Evolutionary conservation across 2,329 filamentous ascomycete genomes (phyloP).

Genomic region (Neodidymelliopsis sp.): DNA sequence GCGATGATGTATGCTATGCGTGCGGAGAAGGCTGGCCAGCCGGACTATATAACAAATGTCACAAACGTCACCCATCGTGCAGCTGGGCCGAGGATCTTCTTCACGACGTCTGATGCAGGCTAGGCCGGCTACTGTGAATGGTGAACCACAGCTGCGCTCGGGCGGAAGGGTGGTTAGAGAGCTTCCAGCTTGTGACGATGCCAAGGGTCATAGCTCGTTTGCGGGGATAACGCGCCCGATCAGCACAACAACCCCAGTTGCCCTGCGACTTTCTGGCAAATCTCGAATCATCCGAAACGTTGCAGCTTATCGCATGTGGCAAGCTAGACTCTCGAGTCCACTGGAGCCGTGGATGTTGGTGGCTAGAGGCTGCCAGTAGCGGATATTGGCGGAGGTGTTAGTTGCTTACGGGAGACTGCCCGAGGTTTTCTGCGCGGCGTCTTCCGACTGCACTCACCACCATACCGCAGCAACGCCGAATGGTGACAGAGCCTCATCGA

Average conservation of each 20-base stretch:
- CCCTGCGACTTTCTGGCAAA: conserved; percentile 3
- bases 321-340: conserved; percentile 9
- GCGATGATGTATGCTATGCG: conserved; percentile 36
- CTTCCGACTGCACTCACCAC: conserved; percentile 3
- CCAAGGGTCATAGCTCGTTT: conserved; percentile 37
- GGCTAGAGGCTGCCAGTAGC: conserved; percentile 31
- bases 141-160: conserved; percentile 33
- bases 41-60: conserved; percentile 38
- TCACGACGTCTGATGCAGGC: conserved; percentile 33
- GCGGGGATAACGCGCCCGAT: conserved; percentile 35
- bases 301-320: conserved; percentile 18
- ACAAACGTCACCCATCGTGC: conserved; percentile 45
- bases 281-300: conserved; percentile 10
- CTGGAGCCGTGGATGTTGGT: conserved; percentile 23
- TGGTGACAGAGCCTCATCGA: conserved; percentile 20
- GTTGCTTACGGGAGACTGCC: conserved; percentile 22
- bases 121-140: conserved; percentile 42
- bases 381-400: conserved; percentile 37
- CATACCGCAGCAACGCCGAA: no score
- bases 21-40: conserved; percentile 36
- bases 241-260: conserved; percentile 25
- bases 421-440: conserved; percentile 14
- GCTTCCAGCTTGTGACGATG: conserved; percentile 46
- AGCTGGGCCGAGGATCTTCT: conserved; percentile 46
- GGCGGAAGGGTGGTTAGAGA: conserved; percentile 35